Evolutionary conservation across 129 eudicot genomes (phyloP), one percentile per base, ranked within the genome.

Genomic region (Lonicera japonica): DNA sequence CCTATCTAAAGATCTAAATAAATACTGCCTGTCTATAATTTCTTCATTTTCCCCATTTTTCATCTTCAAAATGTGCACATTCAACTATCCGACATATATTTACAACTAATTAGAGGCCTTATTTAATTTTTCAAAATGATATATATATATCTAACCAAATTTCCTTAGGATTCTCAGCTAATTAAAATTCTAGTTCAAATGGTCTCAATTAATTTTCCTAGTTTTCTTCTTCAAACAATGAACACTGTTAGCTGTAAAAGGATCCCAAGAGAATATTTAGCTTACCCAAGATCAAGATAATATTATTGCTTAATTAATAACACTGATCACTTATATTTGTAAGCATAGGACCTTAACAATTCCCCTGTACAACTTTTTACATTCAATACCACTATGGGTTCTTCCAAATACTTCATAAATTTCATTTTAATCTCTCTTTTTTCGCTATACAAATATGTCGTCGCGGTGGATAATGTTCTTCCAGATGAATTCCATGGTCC

Each of bases 101-200:
- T 29, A 29, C 2, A 29, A 29, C 6, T 29, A 29, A 29, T 29
- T 29, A 29, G 36, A 1, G 36, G 36, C 36, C 6, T 1, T 1
- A 29, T 29, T 29, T 6, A 29, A 29, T 29, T 1, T 29, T n/a
- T n/a, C n/a, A n/a, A n/a, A n/a, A n/a, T n/a, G n/a, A n/a, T n/a
- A n/a, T n/a, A n/a, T n/a, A n/a, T 29, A 29, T 29, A 0, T 60
- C 38, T 66, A 13, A 5, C 4, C 8, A 38, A 16, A 5, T 25
- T 29, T 16, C 36, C 69, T 70, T 70, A 14, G 81, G 64, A 60
- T 70, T 59, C 69, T 76, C 81, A 70, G 73, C 41, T 64, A n/a
- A n/a, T n/a, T n/a, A 15, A 53, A 25, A 39, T 24, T 58, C 58
- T 41, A 64, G 23, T 18, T 16, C 48, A 45, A 45, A 23, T 16